phyloP scores from a whole-genome alignment of 148 eudicot genomes.

The Salicornia ramosissima region DNA sequence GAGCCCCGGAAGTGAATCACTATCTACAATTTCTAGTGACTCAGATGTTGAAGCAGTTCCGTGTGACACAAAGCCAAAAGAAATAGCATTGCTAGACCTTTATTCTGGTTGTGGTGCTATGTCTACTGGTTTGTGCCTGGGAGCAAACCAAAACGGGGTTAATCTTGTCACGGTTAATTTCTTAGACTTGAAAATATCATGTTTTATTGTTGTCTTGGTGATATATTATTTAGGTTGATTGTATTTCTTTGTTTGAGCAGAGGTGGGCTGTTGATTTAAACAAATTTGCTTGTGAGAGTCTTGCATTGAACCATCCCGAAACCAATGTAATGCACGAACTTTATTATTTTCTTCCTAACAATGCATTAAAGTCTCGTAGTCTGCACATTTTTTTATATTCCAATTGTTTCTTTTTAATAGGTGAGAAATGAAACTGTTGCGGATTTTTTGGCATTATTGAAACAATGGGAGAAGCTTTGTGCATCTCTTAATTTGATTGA shows the following conservation, averaged over 20 bases:
- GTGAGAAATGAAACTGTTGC: constrained; percentile 74
- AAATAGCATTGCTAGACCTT: constrained; percentile 44
- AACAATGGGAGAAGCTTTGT: constrained; percentile 67
- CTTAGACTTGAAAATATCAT: background rate
- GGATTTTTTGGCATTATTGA: constrained; percentile 52
- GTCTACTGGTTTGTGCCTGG: constrained; percentile 76
- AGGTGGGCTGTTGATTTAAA: constrained; percentile 87
- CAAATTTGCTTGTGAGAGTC: constrained; percentile 58
- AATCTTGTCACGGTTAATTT: constrained; percentile 67
- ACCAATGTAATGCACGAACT: constrained; percentile 39
- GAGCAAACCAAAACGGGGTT: constrained; percentile 46
- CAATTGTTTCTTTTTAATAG: constrained; percentile 19
- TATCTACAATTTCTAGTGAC: constrained; percentile 62
- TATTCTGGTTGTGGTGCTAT: constrained; percentile 80
- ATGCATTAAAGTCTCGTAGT: background rate
- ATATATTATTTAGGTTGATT: background rate
- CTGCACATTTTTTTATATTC: background rate
- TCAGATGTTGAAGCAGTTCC: constrained; percentile 21
- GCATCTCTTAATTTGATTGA: constrained; percentile 26
- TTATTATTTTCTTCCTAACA: background rate
- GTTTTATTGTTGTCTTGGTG: background rate
- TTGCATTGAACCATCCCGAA: constrained; percentile 72
- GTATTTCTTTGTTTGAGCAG: constrained; percentile 28
- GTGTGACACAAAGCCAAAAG: constrained; percentile 18
- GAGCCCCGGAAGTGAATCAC: constrained; percentile 38